Conservation (phyloP, 345 rosid species). For the Kernera saxatilis region DNA sequence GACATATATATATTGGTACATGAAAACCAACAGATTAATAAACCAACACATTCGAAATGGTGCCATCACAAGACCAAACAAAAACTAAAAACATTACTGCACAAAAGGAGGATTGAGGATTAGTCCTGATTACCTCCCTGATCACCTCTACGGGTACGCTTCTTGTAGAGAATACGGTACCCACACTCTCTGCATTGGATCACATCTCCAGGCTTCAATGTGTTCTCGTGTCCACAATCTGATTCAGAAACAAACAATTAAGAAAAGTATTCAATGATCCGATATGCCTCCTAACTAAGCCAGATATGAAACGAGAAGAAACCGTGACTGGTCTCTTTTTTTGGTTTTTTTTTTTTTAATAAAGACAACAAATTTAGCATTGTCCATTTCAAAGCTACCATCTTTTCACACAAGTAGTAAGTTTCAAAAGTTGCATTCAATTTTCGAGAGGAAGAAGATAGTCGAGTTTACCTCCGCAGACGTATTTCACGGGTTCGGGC, state of each 20-base stretch:
- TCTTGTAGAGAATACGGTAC: constrained; percentile 81
- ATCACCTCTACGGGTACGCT: constrained; percentile 82
- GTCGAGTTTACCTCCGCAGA: constrained; percentile 58
- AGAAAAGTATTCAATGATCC: too few species aligned
- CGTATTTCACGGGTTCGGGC: constrained; percentile 77
- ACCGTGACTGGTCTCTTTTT: too few species aligned
- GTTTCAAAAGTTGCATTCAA: too few species aligned
- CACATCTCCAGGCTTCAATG: constrained; percentile 68
- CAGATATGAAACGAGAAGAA: too few species aligned
- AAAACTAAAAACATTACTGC: neutral
- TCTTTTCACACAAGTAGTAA: too few species aligned
- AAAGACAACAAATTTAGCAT: too few species aligned
- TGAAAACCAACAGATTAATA: neutral
- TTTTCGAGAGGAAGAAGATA: neutral
- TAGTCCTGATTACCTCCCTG: too few species aligned
- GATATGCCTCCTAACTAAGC: too few species aligned
- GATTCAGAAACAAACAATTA: neutral
- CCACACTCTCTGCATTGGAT: constrained; percentile 91
- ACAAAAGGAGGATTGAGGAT: neutral
- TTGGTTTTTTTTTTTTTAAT: too few species aligned
- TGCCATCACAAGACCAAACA: neutral
- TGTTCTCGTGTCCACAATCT: constrained; percentile 82
- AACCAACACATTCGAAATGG: neutral
- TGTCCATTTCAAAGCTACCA: too few species aligned
- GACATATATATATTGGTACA: neutral